A percentile compares a stretch with the other conserved stretches of the same genome.
Conservation (phyloP, 1,284 basidiomycete genomes). For the Lentinula novae-zelandiae region DNA sequence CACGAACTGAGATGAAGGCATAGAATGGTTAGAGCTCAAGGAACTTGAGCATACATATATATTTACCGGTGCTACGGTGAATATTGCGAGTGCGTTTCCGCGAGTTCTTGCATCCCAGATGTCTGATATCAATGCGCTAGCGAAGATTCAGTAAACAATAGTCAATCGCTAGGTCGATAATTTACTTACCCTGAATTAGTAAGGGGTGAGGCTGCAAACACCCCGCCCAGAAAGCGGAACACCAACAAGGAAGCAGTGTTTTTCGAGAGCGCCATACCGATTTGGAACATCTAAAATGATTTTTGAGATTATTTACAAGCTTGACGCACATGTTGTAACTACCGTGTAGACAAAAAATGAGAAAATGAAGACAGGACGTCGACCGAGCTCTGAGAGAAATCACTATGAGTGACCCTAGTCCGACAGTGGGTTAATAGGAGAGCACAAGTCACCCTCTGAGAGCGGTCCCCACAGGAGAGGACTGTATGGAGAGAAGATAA, state of each 20-base stretch:
- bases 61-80: conserved; percentile 57
- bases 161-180: neutral
- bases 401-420: conserved; percentile 44
- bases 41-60: neutral
- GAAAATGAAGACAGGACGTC: conserved; percentile 64
- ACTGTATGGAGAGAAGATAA: conserved; percentile 17
- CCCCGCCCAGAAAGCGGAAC: conserved; percentile 67
- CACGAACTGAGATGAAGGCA: neutral
- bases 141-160: neutral
- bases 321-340: conserved; percentile 12
- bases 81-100: conserved; percentile 68
- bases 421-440: conserved; percentile 21
- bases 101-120: conserved; percentile 68
- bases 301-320: neutral
- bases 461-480: conserved; percentile 65
- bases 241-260: conserved; percentile 61
- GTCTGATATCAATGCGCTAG: conserved; percentile 53
- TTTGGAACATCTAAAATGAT: conserved; percentile 48
- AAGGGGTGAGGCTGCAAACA: conserved; percentile 47
- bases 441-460: conserved; percentile 24
- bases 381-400: conserved; percentile 37
- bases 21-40: neutral
- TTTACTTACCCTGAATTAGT: conserved; percentile 46
- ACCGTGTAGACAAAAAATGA: conserved; percentile 65
- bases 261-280: conserved; percentile 53